These are phyloP conservation scores for Zygotorulaspora mrakii DNA, from an alignment of 1,139 yeast species.

Conservation along the genomic window DNA sequence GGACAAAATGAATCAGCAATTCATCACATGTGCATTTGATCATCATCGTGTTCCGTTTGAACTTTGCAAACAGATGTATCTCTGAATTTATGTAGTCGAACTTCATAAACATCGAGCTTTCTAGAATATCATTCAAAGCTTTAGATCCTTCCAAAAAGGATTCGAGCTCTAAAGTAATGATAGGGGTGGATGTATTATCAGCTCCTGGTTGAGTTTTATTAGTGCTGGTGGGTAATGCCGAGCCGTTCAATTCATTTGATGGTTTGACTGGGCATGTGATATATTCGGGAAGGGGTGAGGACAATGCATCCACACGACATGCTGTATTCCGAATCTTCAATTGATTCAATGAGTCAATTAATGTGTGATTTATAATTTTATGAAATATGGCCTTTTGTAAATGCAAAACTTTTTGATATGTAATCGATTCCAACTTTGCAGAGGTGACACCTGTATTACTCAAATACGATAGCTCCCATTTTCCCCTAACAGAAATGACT, in stretches of 20 bases:
- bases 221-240: background rate
- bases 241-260: background rate
- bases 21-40: conserved; percentile 35
- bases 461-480: conserved; percentile 55
- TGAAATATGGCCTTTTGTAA: conserved; percentile 54
- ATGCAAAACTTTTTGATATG: conserved; percentile 48
- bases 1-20: conserved; percentile 30
- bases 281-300: conserved; percentile 25
- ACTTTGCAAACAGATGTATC: conserved; percentile 32
- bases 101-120: conserved; percentile 34
- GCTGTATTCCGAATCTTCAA: conserved; percentile 31
- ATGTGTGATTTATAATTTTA: conserved; percentile 58
- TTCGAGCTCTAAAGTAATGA: conserved; percentile 31
- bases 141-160: conserved; percentile 34
- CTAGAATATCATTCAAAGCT: conserved; percentile 30
- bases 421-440: conserved; percentile 38
- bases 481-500: conserved; percentile 55
- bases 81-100: conserved; percentile 33
- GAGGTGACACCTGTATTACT: conserved; percentile 36
- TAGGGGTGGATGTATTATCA: conserved; percentile 21
- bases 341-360: conserved; percentile 54
- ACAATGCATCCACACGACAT: conserved; percentile 21
- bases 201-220: background rate
- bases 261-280: conserved; percentile 14
- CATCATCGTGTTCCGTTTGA: conserved; percentile 33